Base-by-base conservation (phyloP, 768 basidiomycete species). In the Pholiota conissans region DNA sequence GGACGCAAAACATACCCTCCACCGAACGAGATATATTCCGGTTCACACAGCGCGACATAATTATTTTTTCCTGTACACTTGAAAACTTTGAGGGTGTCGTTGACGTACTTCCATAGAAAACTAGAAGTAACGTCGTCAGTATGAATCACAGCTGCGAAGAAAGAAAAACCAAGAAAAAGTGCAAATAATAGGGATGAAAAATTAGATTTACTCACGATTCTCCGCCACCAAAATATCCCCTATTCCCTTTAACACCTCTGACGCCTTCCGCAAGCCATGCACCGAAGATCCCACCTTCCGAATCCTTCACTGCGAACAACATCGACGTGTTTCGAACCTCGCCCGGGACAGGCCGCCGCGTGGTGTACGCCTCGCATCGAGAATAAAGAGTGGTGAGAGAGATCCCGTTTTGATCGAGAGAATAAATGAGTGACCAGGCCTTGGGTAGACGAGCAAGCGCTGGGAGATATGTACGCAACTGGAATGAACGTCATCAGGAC, bases 371-470 rank as follows among this genome's bases (percentile, higher is more conserved):
- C 50, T 83, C 84, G 52, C 87, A 90, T 0, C 80, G 80, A 2
- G 79, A 65, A 69, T 97, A 98, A 5, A 98, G 80, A 0, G 96
- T 97, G 45, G 89, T 86, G 13, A 98, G 78, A 11, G 93, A 95
- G 45, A 95, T 94, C 0, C 96, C 96, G 63, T 98, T 91, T 65
- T 97, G 95, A 66, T 98, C 96, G 16, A 97, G 79, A 14, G 93
- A 95, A 74, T 95, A 95, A 5, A 94, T 73, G 0, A 95, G 81
- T 0, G 81, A 81, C 94, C 94, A 96, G 27, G 78, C 74, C 6
- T 79, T 76, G 0, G 87, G 80, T 16, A 95, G 82, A 3, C 89
- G 86, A 1, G 83, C 77, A 5, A 95, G 80, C 0, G 91, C 85
- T 0, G 93, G 89, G 1, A 95, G 78, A 56, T 85, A 77, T 1